A percentile compares a stretch with the other conserved stretches of the same genome.
Evolutionary conservation across 345 rosid genomes (phyloP).

Genomic region (Citrus maxima): DNA sequence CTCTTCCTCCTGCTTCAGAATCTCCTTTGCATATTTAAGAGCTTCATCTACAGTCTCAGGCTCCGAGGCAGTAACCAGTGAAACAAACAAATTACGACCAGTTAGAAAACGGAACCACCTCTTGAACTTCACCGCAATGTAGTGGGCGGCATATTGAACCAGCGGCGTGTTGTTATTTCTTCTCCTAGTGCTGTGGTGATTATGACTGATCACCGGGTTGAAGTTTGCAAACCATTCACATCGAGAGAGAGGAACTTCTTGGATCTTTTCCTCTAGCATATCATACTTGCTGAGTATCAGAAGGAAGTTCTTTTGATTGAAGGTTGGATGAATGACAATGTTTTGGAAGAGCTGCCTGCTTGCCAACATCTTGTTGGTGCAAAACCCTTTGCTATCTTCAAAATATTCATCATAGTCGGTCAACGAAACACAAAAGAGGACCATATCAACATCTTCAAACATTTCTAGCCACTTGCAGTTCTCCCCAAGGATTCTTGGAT

Average conservation of each 20-base stretch:
- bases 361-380: slow-evolving; percentile 73
- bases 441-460: slow-evolving; percentile 81
- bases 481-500: slow-evolving; percentile 61
- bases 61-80: slow-evolving; percentile 48
- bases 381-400: slow-evolving; percentile 47
- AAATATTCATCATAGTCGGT: slow-evolving; percentile 53
- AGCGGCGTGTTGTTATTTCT: slow-evolving; percentile 38
- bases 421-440: slow-evolving; percentile 71
- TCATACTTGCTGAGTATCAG: slow-evolving; percentile 76
- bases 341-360: slow-evolving; percentile 64
- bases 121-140: slow-evolving; percentile 70
- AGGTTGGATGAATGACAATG: slow-evolving; percentile 51
- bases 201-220: slow-evolving; percentile 52
- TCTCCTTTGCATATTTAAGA: slow-evolving; percentile 59
- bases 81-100: slow-evolving; percentile 56
- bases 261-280: slow-evolving; percentile 70
- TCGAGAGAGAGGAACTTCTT: slow-evolving; percentile 44
- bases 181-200: slow-evolving; percentile 18
- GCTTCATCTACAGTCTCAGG: slow-evolving; percentile 57
- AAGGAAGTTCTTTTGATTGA: slow-evolving; percentile 69
- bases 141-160: slow-evolving; percentile 69
- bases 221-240: slow-evolving; percentile 88
- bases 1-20: slow-evolving; percentile 56
- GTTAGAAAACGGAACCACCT: slow-evolving; percentile 46
- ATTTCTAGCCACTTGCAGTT: slow-evolving; percentile 77